phyloP scores from a whole-genome alignment of 2,329 filamentous ascomycete species.

The Fusarium stilboides region DNA sequence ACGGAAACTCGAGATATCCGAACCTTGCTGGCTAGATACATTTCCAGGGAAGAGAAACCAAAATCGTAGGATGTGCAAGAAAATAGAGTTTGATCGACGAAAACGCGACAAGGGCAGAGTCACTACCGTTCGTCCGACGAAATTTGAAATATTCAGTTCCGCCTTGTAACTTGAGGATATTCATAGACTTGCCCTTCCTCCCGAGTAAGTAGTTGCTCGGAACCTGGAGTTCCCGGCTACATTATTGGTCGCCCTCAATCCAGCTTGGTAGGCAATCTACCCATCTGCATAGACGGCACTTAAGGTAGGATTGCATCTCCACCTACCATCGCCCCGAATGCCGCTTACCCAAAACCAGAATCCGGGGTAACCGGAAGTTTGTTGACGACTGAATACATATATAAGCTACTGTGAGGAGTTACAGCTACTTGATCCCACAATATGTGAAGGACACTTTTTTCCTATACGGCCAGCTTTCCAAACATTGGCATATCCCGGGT shows the following conservation, averaged over 20 bases:
- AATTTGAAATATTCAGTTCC: no score
- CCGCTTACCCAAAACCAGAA: constrained; percentile 7
- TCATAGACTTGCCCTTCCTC: no score
- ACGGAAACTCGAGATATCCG: background rate
- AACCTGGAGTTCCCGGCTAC: background rate
- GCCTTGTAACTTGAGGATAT: no score
- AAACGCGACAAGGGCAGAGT: no score
- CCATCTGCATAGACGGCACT: background rate
- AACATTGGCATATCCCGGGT: background rate
- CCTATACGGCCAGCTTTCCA: background rate
- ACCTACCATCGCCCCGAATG: constrained; percentile 1
- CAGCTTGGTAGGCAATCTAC: no score
- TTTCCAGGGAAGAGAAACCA: no score
- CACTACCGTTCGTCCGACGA: no score
- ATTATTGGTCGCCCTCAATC: background rate
- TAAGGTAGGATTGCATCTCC: background rate
- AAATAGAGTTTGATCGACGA: no score
- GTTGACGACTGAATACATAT: background rate
- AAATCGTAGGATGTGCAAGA: no score
- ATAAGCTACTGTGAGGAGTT: background rate
- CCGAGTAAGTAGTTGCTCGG: background rate
- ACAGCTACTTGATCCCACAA: background rate
- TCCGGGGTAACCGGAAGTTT: constrained; percentile 20
- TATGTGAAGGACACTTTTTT: no score
- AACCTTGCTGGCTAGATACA: background rate